Evolutionary conservation across 140 eudicot genomes (phyloP), one percentile per base, ranked within the genome.

Genomic region (Flaveria floridana): DNA sequence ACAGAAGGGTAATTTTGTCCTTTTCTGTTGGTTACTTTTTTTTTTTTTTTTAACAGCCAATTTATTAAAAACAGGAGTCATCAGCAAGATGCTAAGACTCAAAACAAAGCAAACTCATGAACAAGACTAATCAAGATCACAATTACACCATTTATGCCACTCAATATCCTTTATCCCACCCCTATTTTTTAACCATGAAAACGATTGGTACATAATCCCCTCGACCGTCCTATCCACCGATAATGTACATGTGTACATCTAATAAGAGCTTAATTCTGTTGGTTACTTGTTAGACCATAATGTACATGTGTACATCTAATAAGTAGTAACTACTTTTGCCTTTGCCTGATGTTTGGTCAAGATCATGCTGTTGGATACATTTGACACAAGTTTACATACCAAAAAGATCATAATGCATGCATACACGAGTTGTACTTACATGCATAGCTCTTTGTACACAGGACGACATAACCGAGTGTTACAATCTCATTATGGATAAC

Each of bases 381-480:
- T 56, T 70, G 81, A 16, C 81, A 63, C 42, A 73, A 79, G 10
- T 44, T 44, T 56, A 25, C 37, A 52, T 34, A 65, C 2, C 21
- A 44, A 19, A 37, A 15, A 48, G 47, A 26, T 16, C 57, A 53
- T 30, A 52, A 71, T 30, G 28, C 19, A 37, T 76, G 30, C 37
- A 68, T 68, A 37, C 19, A 68, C 10, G 12, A 69, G 16, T 61
- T 26, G 20, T 41, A 48, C 65, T 70, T 21, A 30, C 20, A 48
- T 47, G 16, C 48, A 44, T 75, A 52, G 4, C 5, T 57, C 47
- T 23, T 44, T 77, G 15, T 53, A 68, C 7, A 25, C 81, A 92
- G 98, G 95, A 84, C 71, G 73, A 83, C 68, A 74, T 89, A 69
- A 79, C 78, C 30, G 87, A 85, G 20, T 89, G 95, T 56, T 89